These are phyloP conservation scores for Colletotrichum sp. DNA, from an alignment of 2,329 filamentous ascomycete genomes.

Conservation along the genomic window DNA sequence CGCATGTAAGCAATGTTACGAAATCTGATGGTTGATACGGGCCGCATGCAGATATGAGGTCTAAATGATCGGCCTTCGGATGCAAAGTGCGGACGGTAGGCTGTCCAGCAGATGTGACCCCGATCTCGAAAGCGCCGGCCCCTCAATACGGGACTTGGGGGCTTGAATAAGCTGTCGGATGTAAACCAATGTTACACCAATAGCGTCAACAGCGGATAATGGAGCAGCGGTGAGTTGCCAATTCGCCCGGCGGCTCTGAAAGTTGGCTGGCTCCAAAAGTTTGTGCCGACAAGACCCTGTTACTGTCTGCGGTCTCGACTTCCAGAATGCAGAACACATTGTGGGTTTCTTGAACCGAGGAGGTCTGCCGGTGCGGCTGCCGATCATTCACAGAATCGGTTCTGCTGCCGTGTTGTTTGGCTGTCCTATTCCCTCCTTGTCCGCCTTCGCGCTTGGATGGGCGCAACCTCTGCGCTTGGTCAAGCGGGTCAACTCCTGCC, in stretches of 20 bases:
- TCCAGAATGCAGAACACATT: not conserved
- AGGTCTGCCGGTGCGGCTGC: not conserved
- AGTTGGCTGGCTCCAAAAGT: not conserved
- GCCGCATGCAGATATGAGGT: not conserved
- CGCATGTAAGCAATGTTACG: not conserved
- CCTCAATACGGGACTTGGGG: not conserved
- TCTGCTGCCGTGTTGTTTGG: not conserved
- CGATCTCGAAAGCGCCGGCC: not conserved
- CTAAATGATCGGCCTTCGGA: not conserved
- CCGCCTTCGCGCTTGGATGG: not conserved
- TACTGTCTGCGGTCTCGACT: not conserved
- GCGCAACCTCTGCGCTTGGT: not conserved
- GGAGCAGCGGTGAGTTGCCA: not conserved
- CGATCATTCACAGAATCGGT: not conserved
- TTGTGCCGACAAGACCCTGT: not conserved
- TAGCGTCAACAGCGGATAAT: not conserved
- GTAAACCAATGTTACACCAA: not conserved
- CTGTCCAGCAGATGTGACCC: not conserved
- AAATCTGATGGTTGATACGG: not conserved
- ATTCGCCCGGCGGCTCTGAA: not conserved
- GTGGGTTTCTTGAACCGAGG: not conserved
- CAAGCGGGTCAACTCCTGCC: not conserved
- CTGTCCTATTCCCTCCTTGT: not conserved
- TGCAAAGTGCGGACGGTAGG: not conserved
- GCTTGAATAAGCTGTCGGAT: not conserved